Conservation (phyloP, 1,284 basidiomycete genomes). For the Malassezia sp. region DNA sequence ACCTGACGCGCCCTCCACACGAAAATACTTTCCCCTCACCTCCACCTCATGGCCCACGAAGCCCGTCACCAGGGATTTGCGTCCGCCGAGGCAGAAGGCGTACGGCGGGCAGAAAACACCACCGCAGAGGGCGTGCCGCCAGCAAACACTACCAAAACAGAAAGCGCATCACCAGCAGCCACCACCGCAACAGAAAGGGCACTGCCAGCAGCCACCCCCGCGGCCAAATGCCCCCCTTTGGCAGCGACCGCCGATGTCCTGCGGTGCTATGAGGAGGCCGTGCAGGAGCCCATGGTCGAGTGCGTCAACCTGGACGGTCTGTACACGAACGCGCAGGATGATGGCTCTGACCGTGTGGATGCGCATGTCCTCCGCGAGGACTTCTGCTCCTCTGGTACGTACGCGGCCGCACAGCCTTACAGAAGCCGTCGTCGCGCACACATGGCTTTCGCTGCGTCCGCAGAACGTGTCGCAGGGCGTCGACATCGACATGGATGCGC, state of each 20-base stretch:
- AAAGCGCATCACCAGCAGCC: too few species aligned
- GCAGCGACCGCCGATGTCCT: slow-evolving; percentile 25
- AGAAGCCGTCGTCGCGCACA: slow-evolving; percentile 23
- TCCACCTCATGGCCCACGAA: slow-evolving; percentile 12
- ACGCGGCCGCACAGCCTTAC: background rate
- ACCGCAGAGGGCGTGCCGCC: too few species aligned
- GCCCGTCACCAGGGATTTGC: slow-evolving; percentile 13
- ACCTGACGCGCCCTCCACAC: too few species aligned
- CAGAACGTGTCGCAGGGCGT: slow-evolving; percentile 25
- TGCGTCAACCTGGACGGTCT: slow-evolving; percentile 28
- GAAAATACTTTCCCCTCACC: background rate
- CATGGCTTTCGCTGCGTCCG: slow-evolving; percentile 23
- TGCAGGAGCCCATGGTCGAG: slow-evolving; percentile 31
- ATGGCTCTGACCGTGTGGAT: slow-evolving; percentile 19
- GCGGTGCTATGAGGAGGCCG: slow-evolving; percentile 30
- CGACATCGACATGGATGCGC: slow-evolving; percentile 30
- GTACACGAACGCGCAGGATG: slow-evolving; percentile 24
- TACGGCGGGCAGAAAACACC: too few species aligned
- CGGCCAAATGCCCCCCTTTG: too few species aligned
- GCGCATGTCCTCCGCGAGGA: slow-evolving; percentile 29
- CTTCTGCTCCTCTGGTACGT: slow-evolving; percentile 25
- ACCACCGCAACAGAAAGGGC: too few species aligned
- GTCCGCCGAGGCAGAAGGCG: background rate
- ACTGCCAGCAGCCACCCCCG: too few species aligned
- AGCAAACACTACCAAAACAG: too few species aligned